phyloP scores from a whole-genome alignment of 225 moss, liverwort and hornwort genomes.

The Climacium dendroides region DNA sequence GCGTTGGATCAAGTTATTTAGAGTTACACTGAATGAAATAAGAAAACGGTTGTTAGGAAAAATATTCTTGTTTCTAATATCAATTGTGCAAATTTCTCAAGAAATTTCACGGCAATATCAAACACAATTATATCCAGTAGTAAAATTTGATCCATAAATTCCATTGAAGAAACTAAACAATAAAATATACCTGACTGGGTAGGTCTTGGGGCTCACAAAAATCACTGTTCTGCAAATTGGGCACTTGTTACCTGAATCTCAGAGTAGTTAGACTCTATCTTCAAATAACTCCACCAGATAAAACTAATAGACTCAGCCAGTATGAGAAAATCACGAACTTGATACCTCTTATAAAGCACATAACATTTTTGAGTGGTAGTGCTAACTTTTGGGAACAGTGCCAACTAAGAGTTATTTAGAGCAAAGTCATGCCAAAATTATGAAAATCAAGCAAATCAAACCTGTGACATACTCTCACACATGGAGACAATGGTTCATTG shows the following conservation, averaged over 20 bases:
- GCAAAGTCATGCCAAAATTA: not conserved
- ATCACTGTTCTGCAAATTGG: conserved; percentile 92
- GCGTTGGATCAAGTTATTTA: conserved; percentile 84
- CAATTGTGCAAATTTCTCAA: not conserved
- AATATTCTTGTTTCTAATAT: not conserved
- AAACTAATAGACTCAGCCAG: not conserved
- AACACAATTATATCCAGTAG: not conserved
- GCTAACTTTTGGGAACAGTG: not conserved
- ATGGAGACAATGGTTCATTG: not conserved
- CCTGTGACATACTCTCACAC: not conserved
- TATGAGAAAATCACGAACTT: not conserved
- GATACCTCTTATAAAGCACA: not conserved
- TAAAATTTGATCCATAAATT: not conserved
- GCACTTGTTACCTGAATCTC: conserved; percentile 73
- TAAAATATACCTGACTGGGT: conserved; percentile 55
- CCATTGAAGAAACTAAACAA: not conserved
- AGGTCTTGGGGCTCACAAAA: conserved; percentile 73
- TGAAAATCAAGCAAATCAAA: not conserved
- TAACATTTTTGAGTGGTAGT: not conserved
- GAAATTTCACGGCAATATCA: not conserved
- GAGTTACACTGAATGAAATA: conserved; percentile 51
- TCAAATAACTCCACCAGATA: not conserved
- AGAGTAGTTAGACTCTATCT: not conserved
- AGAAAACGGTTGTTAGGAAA: not conserved
- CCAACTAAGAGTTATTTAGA: not conserved